Conservation (phyloP, 306 rosid species). For the barrel medic (Medicago truncatula) region MtrunA17r5.0-ANR NC_053045.1:6786001-6786500, state of each 20-base stretch:
- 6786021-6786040: no score
- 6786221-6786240: no score
- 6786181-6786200: no score
- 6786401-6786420: conserved; percentile 55
- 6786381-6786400: conserved; percentile 86
- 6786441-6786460: conserved; percentile 14
- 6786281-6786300: conserved; percentile 39
- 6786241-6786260: not conserved
- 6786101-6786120: no score
- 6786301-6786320: conserved; percentile 95
- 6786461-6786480: conserved; percentile 30
- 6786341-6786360: conserved; percentile 97
- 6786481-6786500: conserved; percentile 82
- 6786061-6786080: no score
- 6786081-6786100: no score
- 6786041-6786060: no score
- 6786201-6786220: no score
- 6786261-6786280: conserved; percentile 25
- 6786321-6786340: conserved; percentile 91
- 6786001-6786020: no score
- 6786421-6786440: not conserved
- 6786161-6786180: no score
- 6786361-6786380: conserved; percentile 84
- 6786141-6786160: no score
- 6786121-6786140: no score